Evolutionary conservation across 2,329 filamentous ascomycete species (phyloP).

Genomic region (Setomelanomma holmii): DNA sequence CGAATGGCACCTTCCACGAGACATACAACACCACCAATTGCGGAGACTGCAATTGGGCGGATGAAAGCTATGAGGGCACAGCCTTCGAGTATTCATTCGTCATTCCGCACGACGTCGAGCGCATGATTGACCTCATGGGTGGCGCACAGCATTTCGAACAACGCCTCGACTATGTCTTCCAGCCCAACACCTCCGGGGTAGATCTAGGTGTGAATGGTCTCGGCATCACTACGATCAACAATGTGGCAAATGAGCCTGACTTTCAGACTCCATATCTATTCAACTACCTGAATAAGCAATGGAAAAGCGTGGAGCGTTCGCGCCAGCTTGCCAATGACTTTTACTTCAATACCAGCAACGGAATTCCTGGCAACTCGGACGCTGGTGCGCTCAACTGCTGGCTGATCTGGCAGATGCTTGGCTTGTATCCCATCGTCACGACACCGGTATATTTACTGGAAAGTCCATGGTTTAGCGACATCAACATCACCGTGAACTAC

Average conservation of each 20-base stretch:
- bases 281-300: constrained; percentile 52
- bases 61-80: constrained; percentile 53
- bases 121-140: constrained; percentile 54
- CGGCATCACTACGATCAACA: constrained; percentile 47
- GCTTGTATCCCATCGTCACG: constrained; percentile 57
- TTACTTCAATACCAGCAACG: constrained; percentile 49
- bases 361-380: constrained; percentile 57
- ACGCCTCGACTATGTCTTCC: constrained; percentile 52
- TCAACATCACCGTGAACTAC: constrained; percentile 47
- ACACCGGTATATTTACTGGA: constrained; percentile 57
- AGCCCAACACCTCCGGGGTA: constrained; percentile 47
- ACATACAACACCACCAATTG: constrained; percentile 53
- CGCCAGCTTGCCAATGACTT: constrained; percentile 50
- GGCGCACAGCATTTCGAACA: constrained; percentile 48
- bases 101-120: constrained; percentile 52
- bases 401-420: constrained; percentile 60
- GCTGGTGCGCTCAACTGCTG: constrained; percentile 59
- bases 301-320: constrained; percentile 42
- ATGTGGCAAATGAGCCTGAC: constrained; percentile 50
- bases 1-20: constrained; percentile 45
- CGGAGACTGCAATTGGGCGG: constrained; percentile 51
- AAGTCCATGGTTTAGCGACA: constrained; percentile 54
- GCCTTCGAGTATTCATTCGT: constrained; percentile 55
- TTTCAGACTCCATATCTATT: constrained; percentile 52
- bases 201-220: constrained; percentile 46